Conservation (phyloP, 2,329 filamentous ascomycete genomes). For the Apiospora saccharicola region DNA sequence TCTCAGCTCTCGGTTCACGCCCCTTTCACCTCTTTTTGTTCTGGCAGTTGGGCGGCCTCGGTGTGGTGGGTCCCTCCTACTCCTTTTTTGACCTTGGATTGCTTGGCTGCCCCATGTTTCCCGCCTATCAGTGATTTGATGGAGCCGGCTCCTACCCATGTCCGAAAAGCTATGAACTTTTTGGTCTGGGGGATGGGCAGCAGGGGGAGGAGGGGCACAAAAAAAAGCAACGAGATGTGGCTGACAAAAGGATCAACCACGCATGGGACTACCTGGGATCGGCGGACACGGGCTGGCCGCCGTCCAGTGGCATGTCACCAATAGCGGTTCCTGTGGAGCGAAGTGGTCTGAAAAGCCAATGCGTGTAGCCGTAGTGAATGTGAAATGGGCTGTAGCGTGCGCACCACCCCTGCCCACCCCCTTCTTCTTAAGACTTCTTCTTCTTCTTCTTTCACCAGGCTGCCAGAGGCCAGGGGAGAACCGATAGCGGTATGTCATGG, state of each 20-base stretch:
- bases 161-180: not conserved
- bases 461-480: not conserved
- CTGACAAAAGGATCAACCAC: slow-evolving; percentile 18
- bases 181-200: not conserved
- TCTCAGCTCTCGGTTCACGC: slow-evolving; percentile 7
- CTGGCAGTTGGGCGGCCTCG: slow-evolving; percentile 15
- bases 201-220: not conserved
- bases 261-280: slow-evolving; percentile 20
- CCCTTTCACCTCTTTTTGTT: not conserved
- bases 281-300: not conserved
- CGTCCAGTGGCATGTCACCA: slow-evolving; percentile 11
- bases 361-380: slow-evolving; percentile 12
- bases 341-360: not conserved
- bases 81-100: not conserved
- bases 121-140: not conserved
- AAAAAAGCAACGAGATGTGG: slow-evolving; percentile 7
- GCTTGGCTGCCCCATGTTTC: not conserved
- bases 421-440: not conserved
- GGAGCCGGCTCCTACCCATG: slow-evolving; percentile 3
- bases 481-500: not conserved
- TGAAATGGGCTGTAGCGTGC: not conserved
- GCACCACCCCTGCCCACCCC: slow-evolving; percentile 12
- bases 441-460: not conserved
- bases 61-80: not conserved
- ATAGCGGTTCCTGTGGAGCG: slow-evolving; percentile 18